Evolutionary conservation across 129 eudicot genomes (phyloP).

Genomic region (Glebionis coronaria): DNA sequence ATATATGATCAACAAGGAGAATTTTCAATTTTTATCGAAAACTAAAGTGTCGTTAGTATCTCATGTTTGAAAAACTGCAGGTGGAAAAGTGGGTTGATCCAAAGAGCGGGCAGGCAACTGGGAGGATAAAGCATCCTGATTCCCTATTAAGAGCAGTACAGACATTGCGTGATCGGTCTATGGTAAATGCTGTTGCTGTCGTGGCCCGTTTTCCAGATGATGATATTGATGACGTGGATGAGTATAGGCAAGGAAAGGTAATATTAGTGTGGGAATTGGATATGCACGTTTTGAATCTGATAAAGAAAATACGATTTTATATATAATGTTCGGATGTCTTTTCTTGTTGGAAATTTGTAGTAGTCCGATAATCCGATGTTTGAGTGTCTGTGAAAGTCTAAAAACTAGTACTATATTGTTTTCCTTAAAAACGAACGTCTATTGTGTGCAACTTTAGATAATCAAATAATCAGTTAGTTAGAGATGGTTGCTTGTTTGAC

Average conservation of each 20-base stretch:
- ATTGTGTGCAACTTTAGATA: neutral
- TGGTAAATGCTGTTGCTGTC: conserved; percentile 85
- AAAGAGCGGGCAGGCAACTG: conserved; percentile 79
- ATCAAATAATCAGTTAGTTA: neutral
- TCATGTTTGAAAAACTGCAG: conserved; percentile 32
- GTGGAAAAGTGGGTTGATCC: conserved; percentile 86
- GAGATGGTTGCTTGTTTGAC: neutral
- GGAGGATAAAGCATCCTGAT: conserved; percentile 81
- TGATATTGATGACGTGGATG: conserved; percentile 63
- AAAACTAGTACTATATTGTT: neutral
- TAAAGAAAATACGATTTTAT: no score
- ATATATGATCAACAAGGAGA: neutral
- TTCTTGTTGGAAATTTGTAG: neutral
- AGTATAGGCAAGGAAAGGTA: conserved; percentile 91
- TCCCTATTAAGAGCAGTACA: conserved; percentile 82
- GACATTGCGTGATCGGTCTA: conserved; percentile 41
- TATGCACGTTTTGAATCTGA: neutral
- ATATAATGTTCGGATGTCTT: neutral
- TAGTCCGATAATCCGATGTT: neutral
- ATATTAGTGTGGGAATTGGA: neutral
- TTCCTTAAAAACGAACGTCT: neutral
- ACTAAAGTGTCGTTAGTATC: neutral
- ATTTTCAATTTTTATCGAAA: neutral
- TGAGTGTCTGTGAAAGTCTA: neutral
- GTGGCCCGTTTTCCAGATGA: conserved; percentile 98